phyloP scores from a whole-genome alignment of 1,139 yeast species.

The Sugiyamaella sp. region DNA sequence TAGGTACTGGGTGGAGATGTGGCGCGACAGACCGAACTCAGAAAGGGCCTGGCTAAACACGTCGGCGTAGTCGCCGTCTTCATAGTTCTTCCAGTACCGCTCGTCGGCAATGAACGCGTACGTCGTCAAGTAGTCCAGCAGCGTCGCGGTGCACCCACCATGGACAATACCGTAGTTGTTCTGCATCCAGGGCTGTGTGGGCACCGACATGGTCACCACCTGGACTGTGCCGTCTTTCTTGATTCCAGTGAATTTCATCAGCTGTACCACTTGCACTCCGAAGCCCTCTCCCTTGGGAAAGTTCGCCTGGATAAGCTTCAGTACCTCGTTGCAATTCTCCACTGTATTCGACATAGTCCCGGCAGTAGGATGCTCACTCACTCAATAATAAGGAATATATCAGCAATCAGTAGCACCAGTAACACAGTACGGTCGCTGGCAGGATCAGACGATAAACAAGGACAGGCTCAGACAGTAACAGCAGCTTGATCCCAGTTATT shows the following conservation, averaged over 20 bases:
- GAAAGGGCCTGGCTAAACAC: constrained; percentile 20
- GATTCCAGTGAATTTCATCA: constrained; percentile 3
- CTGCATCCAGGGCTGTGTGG: constrained; percentile 32
- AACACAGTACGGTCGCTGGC: too few relatives aligned
- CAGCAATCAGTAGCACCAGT: too few relatives aligned
- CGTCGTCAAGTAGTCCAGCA: constrained; percentile 36
- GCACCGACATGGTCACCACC: constrained; percentile 28
- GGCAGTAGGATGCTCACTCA: too few relatives aligned
- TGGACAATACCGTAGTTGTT: constrained; percentile 37
- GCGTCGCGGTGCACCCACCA: constrained; percentile 43
- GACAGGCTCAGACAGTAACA: neutral
- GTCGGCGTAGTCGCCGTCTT: constrained; percentile 24
- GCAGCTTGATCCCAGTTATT: too few relatives aligned
- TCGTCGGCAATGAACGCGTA: constrained; percentile 36
- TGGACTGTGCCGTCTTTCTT: constrained; percentile 19
- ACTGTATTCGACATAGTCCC: constrained; percentile 4
- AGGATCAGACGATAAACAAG: too few relatives aligned
- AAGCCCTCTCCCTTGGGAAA: constrained; percentile 11
- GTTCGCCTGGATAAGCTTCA: neutral
- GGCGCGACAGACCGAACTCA: constrained; percentile 38
- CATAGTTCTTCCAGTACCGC: constrained; percentile 32
- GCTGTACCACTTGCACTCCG: constrained; percentile 1
- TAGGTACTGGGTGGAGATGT: constrained; percentile 36
- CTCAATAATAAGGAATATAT: too few relatives aligned
- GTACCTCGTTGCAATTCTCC: constrained; percentile 12